A percentile compares a stretch with the other conserved stretches of the same genome.
phyloP scores from a whole-genome alignment of 805 yeast genomes.

The Candida odintsovae region DNA sequence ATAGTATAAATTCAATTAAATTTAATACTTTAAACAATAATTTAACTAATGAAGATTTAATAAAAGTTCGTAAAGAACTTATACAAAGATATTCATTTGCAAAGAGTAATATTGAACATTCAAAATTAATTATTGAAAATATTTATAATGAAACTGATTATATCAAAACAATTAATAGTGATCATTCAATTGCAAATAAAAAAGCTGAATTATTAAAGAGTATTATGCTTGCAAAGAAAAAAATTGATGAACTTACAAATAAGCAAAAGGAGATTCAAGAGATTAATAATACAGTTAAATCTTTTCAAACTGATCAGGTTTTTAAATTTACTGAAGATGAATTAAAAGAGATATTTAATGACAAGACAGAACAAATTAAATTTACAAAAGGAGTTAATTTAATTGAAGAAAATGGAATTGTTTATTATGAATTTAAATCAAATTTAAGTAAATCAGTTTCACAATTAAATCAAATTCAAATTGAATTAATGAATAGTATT shows the following conservation, averaged over 20 bases:
- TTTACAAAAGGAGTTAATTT: neutral
- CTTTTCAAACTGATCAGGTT: slow-evolving; percentile 1
- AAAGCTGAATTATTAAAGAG: slow-evolving; percentile 10
- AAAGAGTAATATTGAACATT: neutral
- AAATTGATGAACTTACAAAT: slow-evolving; percentile 10
- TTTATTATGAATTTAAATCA: slow-evolving; percentile 1
- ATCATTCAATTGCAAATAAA: neutral
- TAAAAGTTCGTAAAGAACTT: neutral
- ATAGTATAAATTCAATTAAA: neutral
- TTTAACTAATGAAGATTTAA: neutral
- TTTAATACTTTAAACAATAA: neutral
- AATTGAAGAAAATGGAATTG: neutral
- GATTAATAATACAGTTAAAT: slow-evolving; percentile 10
- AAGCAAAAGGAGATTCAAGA: slow-evolving; percentile 14
- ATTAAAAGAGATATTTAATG: neutral
- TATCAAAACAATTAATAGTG: slow-evolving; percentile 5
- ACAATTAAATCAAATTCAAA: neutral
- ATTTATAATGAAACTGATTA: neutral
- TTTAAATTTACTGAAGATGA: slow-evolving; percentile 11
- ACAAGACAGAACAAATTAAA: neutral
- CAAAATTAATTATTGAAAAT: slow-evolving; percentile 4
- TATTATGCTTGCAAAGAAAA: slow-evolving; percentile 9
- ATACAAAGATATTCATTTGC: neutral
- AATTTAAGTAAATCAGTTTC: neutral
- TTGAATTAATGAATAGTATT: neutral